These are phyloP conservation scores for Aspergillus homomorphus DNA, from an alignment of 495 filamentous ascomycete genomes.

Conservation along the genomic window DNA sequence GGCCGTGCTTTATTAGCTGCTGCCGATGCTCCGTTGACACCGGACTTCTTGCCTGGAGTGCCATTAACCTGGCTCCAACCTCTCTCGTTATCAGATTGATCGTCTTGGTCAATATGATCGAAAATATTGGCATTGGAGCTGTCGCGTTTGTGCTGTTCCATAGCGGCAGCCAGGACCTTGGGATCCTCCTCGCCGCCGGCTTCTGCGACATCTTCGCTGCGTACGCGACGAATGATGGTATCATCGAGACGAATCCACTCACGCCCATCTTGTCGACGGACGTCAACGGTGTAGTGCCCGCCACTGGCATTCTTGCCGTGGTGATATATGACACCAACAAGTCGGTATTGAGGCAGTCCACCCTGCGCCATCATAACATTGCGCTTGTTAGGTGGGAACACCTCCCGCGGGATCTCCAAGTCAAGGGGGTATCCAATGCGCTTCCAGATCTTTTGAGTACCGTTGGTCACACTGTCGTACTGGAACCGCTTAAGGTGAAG, in stretches of 20 bases:
- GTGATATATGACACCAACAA: constrained; percentile 94
- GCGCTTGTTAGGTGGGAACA: constrained; percentile 75
- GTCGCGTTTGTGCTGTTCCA: constrained; percentile 63
- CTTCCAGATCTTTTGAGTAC: constrained; percentile 98
- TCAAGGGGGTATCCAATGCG: constrained; percentile 93
- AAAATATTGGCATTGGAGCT: constrained; percentile 62
- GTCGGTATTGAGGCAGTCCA: constrained; percentile 72
- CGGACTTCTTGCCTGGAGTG: constrained; percentile 59
- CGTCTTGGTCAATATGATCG: constrained; percentile 64
- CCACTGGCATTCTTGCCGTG: constrained; percentile 94
- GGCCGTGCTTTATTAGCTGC: constrained; percentile 49
- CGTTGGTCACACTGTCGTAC: constrained; percentile 78
- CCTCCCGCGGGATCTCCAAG: constrained; percentile 88
- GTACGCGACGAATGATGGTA: constrained; percentile 80
- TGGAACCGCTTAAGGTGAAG: constrained; percentile 97
- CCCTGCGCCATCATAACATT: constrained; percentile 59
- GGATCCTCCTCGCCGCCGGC: constrained; percentile 77
- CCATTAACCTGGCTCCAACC: constrained; percentile 86
- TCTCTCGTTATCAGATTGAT: constrained; percentile 58
- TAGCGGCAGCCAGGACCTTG: constrained; percentile 60
- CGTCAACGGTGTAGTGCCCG: constrained; percentile 96
- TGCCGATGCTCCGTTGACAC: constrained; percentile 56
- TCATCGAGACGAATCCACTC: constrained; percentile 98
- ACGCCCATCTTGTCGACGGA: constrained; percentile 84
- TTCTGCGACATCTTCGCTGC: constrained; percentile 87